Evolutionary conservation across 2,329 filamentous ascomycete genomes (phyloP), one percentile per base, ranked within the genome.

Genomic region (Colletotrichum acutatum): DNA sequence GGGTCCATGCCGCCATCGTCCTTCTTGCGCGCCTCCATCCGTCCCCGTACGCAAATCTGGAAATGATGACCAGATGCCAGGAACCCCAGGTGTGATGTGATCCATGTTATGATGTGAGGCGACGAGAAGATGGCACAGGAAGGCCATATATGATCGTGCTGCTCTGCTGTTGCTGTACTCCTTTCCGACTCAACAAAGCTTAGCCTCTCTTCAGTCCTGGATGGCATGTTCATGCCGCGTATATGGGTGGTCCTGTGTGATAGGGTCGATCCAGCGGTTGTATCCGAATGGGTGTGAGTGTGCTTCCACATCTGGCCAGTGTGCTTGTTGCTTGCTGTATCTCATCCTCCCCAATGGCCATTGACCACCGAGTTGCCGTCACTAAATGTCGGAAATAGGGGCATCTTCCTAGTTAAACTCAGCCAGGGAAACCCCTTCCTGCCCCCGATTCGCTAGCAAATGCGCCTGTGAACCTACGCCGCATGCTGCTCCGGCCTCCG

Each of bases 301-400:
- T 64, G 58, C 53, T 42, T 49, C 61, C 67, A 63, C 34, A 49
- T 61, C 34, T 52, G 57, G 63, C 42, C 60, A 70, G 65, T 57
- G n/a, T 30, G n/a, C 63, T 56, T 7, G 24, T 54, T 34, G 37
- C 37, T 42, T 19, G 14, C 37, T 42, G 42, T 49, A n/a, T 49
- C 42, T 7, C 42, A 49, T 32, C 64, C 32, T 58, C 42, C 24
- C 24, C 4, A 32, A 37, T 26, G 34, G 34, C 42, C 28, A 52
- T 22, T 30, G 24, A 26, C 57, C 64, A 52, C 22, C 11, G 24
- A 34, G 22, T 60, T 66, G 34, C 46, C 32, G 32, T 71, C 68
- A 58, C 37, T 54, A 34, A 30, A 24, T 57, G 42, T 69, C 65
- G 61, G 53, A 19, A 46, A 72, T 68, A 71, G 70, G 70, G 70